Evolutionary conservation across 306 rosid genomes (phyloP).

Genomic region (Lupinus albus): DNA sequence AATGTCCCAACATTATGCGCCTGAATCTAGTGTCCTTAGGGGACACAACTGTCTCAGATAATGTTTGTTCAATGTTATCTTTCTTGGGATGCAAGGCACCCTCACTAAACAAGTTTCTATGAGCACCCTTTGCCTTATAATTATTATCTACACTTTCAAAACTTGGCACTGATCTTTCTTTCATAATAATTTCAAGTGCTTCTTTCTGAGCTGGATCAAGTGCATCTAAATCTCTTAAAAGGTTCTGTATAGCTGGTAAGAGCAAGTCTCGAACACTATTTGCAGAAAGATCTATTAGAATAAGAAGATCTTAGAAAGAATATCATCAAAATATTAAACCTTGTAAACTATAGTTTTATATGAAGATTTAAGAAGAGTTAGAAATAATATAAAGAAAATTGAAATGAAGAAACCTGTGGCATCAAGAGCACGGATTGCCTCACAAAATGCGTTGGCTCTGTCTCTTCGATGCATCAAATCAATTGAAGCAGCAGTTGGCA

Average conservation of each 20-base stretch:
- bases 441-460: constrained; percentile 80
- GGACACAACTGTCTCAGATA: constrained; percentile 47
- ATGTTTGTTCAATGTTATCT: constrained; percentile 49
- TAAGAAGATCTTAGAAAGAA: neutral
- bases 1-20: constrained; percentile 90
- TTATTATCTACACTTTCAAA: constrained; percentile 57
- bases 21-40: constrained; percentile 81
- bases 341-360: too few species aligned
- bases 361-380: too few species aligned
- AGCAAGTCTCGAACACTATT: constrained; percentile 67
- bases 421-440: constrained; percentile 93
- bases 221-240: constrained; percentile 69
- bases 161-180: constrained; percentile 80
- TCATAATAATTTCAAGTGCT: constrained; percentile 89
- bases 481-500: constrained; percentile 51
- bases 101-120: constrained; percentile 81
- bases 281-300: constrained; percentile 68
- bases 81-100: constrained; percentile 75
- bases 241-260: constrained; percentile 74
- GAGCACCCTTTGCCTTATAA: constrained; percentile 57
- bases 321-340: neutral
- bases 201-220: constrained; percentile 97
- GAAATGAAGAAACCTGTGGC: constrained; percentile 70
- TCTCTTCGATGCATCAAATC: constrained; percentile 65
- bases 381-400: constrained; percentile 12